phyloP scores from a whole-genome alignment of 306 rosid genomes.

The Medicago arabica region DNA sequence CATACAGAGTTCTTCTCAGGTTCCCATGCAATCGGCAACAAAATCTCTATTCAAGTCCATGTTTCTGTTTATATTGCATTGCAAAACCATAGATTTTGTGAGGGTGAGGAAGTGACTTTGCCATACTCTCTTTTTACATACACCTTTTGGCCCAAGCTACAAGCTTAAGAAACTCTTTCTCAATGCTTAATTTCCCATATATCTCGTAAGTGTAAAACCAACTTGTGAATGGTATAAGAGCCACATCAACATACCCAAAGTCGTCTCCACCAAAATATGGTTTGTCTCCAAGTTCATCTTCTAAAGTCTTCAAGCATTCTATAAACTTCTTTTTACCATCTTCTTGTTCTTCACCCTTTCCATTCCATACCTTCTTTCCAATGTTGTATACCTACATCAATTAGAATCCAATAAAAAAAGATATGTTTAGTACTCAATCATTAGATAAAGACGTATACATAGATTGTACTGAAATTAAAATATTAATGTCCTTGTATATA shows the following conservation, averaged over 20 bases:
- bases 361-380: slow-evolving; percentile 47
- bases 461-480: too few species aligned
- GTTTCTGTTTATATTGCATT: slow-evolving; percentile 42
- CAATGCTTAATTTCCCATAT: slow-evolving; percentile 48
- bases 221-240: slow-evolving; percentile 60
- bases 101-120: slow-evolving; percentile 57
- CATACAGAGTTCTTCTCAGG: neutral
- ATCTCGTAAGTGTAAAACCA: slow-evolving; percentile 62
- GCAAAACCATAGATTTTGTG: slow-evolving; percentile 51
- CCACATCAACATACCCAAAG: slow-evolving; percentile 60
- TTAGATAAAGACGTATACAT: neutral
- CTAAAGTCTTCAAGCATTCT: slow-evolving; percentile 48
- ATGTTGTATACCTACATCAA: slow-evolving; percentile 46
- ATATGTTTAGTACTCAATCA: too few species aligned
- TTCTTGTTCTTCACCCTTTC: slow-evolving; percentile 58
- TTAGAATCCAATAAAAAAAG: neutral
- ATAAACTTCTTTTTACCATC: slow-evolving; percentile 49
- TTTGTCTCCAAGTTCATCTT: slow-evolving; percentile 53
- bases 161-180: slow-evolving; percentile 56
- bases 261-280: slow-evolving; percentile 56
- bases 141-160: slow-evolving; percentile 62
- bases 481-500: neutral
- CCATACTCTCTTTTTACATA: slow-evolving; percentile 50
- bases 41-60: slow-evolving; percentile 41
- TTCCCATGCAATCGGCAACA: neutral